Base-by-base conservation (phyloP, 208 protist genomes). In the Trypanosoma congolense region DNA sequence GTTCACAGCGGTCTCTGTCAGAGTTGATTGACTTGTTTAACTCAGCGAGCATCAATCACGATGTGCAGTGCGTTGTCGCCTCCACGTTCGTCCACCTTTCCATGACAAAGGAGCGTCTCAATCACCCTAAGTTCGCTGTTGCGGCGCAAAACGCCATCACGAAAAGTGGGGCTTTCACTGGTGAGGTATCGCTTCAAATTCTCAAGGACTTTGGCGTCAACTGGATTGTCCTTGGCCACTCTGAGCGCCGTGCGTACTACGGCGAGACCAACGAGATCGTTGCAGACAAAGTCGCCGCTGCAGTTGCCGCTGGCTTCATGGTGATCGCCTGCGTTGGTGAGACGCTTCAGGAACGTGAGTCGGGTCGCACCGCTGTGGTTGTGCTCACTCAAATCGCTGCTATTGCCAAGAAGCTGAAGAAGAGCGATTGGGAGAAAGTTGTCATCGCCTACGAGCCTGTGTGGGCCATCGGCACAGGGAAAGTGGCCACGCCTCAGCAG, bases 361-460 rank as follows among this genome's bases (percentile, higher is more conserved):
- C 73, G 3, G 87, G 81, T 54, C 65, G 90, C 42, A 99, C 96
- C 22, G 71, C 83, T n/a, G 65, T 87, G 33, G 95, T 99, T 14
- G 77, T 97, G 36, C 26, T 88, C 16, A 19, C 35, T 6, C 97
- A 99, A 84, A 64, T 97, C 26, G 62, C 65, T 18, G 93, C 96
- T 24, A 87, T 98, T 45, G 70, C 75, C 19, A 56, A 62, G 30
- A 66, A 67, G 58, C 54, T 94, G 9, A 68, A 74, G 46, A 80
- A 86, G 56, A 69, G 80, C 26, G 79, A 82, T 38, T 99, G 97
- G 96, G 24, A 40, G 0, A 79, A 87, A 14, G 68, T 99, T 29
- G 96, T 99, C 22, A 63, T 99, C 52, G 98, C 98, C n/a, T 99
- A 99, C 74, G 98, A 99, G 81, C 98, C 98, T 28, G 97, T 99